These are phyloP conservation scores for Sphaceloma murrayae DNA, from an alignment of 2,329 filamentous ascomycete genomes.

Conservation along the genomic window DNA sequence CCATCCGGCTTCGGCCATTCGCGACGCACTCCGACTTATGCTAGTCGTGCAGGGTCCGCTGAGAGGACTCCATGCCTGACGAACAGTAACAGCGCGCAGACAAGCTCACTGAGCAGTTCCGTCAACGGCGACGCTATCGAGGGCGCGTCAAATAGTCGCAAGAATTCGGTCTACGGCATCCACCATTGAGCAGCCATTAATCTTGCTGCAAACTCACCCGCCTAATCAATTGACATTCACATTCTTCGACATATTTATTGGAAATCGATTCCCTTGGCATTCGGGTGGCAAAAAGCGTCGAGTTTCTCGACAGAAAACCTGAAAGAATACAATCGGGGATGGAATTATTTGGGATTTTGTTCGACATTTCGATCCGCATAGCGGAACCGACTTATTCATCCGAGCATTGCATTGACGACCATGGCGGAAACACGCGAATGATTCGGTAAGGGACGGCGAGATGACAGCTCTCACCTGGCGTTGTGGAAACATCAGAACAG, in stretches of 20 bases:
- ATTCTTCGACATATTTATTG: too few species aligned
- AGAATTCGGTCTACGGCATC: constrained; percentile 22
- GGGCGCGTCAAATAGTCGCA: constrained; percentile 25
- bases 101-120: constrained; percentile 20
- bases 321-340: too few species aligned
- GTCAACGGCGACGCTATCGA: constrained; percentile 29
- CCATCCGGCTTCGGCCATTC: constrained; percentile 25
- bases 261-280: too few species aligned
- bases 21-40: constrained; percentile 14
- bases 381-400: too few species aligned
- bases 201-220: not conserved
- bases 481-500: not conserved
- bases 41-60: constrained; percentile 15
- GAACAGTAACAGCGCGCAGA: constrained; percentile 18
- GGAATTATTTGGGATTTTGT: too few species aligned
- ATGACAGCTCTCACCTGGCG: constrained; percentile 9
- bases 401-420: not conserved
- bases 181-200: constrained; percentile 6
- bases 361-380: too few species aligned
- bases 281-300: too few species aligned
- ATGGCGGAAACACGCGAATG: constrained; percentile 4
- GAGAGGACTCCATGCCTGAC: constrained; percentile 13
- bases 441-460: not conserved
- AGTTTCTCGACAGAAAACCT: too few species aligned
- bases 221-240: too few species aligned